Percentiles rank a stretch among this genome's conserved stretches.
Evolutionary conservation across 1,284 basidiomycete genomes (phyloP).

Genomic region (Ustilago lituana): DNA sequence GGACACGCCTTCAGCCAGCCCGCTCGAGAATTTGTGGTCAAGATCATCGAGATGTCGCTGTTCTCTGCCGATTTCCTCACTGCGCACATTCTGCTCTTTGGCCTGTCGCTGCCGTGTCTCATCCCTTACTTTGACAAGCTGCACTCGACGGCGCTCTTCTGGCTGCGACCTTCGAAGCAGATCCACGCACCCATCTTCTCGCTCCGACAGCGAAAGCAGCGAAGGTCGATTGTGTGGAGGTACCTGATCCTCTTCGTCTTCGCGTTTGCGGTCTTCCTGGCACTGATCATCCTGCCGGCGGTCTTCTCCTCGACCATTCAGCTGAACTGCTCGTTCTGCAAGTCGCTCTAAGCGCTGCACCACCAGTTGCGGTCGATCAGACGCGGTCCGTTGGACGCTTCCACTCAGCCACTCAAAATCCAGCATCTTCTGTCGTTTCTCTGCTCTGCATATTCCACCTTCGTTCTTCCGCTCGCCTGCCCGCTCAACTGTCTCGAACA

Average conservation of each 20-base stretch:
- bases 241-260: constrained; percentile 84
- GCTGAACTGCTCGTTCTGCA: constrained; percentile 54
- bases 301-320: constrained; percentile 52
- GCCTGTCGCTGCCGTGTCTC: constrained; percentile 71
- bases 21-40: constrained; percentile 66
- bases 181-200: constrained; percentile 79
- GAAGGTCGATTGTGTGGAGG: constrained; percentile 70
- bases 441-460: constrained; percentile 14
- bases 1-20: constrained; percentile 67
- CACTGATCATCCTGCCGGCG: constrained; percentile 71
- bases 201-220: constrained; percentile 65
- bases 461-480: constrained; percentile 5
- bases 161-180: constrained; percentile 73
- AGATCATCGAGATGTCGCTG: constrained; percentile 66
- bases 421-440: constrained; percentile 12
- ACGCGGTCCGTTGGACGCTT: neutral
- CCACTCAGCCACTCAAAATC: constrained; percentile 7
- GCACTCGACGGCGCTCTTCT: constrained; percentile 67
- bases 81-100: constrained; percentile 64
- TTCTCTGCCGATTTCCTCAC: constrained; percentile 65
- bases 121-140: constrained; percentile 61
- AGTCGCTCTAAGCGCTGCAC: constrained; percentile 36
- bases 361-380: constrained; percentile 7
- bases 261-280: constrained; percentile 79
- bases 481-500: constrained; percentile 22